phyloP scores from a whole-genome alignment of 345 rosid species.

The Eucalyptus dawsonii region DNA sequence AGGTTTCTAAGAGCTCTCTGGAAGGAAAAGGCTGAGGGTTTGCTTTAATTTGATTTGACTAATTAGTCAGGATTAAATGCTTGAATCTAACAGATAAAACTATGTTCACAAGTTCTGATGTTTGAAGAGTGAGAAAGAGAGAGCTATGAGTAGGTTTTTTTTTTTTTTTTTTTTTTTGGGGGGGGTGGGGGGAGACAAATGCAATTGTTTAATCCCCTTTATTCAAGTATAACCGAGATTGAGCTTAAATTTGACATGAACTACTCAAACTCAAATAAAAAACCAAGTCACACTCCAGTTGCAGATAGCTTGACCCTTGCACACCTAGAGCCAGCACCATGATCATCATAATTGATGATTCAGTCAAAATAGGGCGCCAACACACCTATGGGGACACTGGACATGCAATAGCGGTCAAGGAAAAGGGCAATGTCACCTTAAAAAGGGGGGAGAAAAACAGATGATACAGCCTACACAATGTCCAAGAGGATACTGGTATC shows the following conservation, averaged over 20 bases:
- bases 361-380: background rate
- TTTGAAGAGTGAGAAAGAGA: background rate
- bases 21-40: background rate
- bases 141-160: background rate
- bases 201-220: background rate
- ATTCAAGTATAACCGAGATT: background rate
- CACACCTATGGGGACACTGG: background rate
- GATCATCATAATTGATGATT: background rate
- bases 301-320: background rate
- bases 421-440: background rate
- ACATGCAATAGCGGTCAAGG: background rate
- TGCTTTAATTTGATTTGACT: background rate
- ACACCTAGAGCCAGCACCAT: background rate
- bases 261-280: background rate
- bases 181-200: background rate
- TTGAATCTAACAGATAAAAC: background rate
- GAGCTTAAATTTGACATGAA: background rate
- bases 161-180: too few relatives aligned
- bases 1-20: background rate
- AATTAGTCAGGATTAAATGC: background rate
- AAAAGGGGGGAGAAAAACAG: background rate
- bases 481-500: background rate
- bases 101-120: background rate
- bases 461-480: background rate
- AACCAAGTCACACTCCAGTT: background rate